Base-by-base conservation (phyloP, 345 rosid genomes). In the Eucalyptus erythrocorys region DNA sequence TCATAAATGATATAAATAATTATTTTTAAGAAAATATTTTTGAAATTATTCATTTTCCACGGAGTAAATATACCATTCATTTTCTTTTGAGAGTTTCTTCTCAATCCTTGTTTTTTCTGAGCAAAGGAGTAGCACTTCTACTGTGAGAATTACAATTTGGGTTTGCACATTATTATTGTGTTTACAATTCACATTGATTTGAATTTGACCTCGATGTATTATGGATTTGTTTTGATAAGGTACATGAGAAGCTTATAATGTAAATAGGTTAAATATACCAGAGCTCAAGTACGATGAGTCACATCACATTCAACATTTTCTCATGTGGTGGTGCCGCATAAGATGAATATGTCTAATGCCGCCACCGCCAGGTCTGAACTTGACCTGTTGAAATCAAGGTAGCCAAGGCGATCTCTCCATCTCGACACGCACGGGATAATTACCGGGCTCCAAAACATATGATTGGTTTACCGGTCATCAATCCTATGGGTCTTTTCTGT, bases 31-130 rank as follows among this genome's bases (percentile, higher is more conserved):
- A 22, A 9, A 22, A 55, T 24, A 55, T 9, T 55, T 55, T 55
- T 55, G 0, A 24, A 0, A 24, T 55, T 5, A 55, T 22, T 2
- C 0, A 55, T 24, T 24, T 55, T 55, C 1, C 1, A 55, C 1
- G 3, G 9, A 22, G 17, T 21, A 55, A 55, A 0, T 4, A 1
- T 4, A 55, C 1, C 27, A 0, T 21, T 55, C 2, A 55, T 21
- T 8, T 32, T 26, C 6, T 57, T 57, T 27, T 19, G 7, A 37
- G 81, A 42, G 0, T 68, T 37, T 40, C 3, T 71, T 37, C 26
- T 19, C 0, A 0, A 71, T 71, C 0, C 12, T 15, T n/a, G 4
- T 64, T 64, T 61, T 68, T 34, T 17, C 2, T 2, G 5, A 71
- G 47, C 82, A 40, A 71, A 76, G 1, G 42, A 76, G 8, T 6